Percentiles rank a stretch among this genome's conserved stretches.
These are phyloP conservation scores for Fragaria nilgerrensis DNA, from an alignment of 306 rosid species.

Conservation along the genomic window DNA sequence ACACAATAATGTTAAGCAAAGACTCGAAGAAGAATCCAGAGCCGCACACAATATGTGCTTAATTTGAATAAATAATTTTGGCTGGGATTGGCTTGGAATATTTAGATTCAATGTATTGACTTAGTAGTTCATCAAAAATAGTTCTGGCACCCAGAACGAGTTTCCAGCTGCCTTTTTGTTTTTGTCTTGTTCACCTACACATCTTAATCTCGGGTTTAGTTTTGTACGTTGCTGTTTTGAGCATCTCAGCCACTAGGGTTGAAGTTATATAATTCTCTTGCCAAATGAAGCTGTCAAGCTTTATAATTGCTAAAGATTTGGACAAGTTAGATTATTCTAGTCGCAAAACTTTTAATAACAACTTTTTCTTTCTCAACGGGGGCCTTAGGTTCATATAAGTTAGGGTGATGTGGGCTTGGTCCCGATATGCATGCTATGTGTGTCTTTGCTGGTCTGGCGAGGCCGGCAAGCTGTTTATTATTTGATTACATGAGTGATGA, in stretches of 20 bases:
- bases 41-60: background rate
- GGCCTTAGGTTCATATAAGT: no score
- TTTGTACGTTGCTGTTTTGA: background rate
- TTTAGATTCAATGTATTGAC: background rate
- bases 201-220: background rate
- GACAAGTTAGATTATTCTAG: background rate
- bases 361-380: no score
- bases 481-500: no score
- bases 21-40: background rate
- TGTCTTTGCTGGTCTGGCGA: no score
- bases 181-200: background rate
- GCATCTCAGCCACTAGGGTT: background rate
- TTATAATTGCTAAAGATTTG: background rate
- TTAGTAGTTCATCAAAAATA: background rate
- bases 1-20: background rate
- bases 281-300: background rate
- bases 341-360: no score
- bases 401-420: no score
- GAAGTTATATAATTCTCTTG: background rate
- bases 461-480: no score
- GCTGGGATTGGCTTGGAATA: background rate
- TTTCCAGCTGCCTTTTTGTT: background rate
- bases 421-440: no score
- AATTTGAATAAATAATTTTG: background rate
- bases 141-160: background rate